Evolutionary conservation across 768 basidiomycete genomes (phyloP), one percentile per base, ranked within the genome.

Genomic region (Butyriboletus loyo): DNA sequence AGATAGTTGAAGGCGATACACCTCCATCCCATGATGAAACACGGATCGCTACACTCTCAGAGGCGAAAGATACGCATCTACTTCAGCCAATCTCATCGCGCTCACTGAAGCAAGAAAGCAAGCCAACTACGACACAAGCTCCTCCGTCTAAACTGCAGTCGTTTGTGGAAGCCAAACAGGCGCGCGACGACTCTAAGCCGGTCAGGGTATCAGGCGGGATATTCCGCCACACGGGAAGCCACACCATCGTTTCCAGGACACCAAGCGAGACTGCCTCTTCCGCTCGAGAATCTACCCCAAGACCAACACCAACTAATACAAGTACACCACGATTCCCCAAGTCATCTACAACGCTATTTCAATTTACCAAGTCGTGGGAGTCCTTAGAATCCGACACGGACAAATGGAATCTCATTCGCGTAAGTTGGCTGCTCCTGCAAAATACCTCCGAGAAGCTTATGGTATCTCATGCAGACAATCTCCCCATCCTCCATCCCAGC

Each of bases 161-260:
- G 2, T 87, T 87, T 67, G 69, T 74, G 54, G 80, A 84, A 25
- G 84, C 79, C 6, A 86, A 84, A 60, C 73, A 78, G 48, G 74
- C 73, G 0, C 80, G 86, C 25, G 78, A 82, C 14, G 73, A 49
- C 39, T 69, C 68, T 13, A 77, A 73, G 49, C 53, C 69, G 59
- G 74, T 72, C 49, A 75, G 75, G 36, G 78, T 83, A 4, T 83
- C 86, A 1, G 89, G 87, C 8, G 89, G 88, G 0, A 86, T 92
- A 46, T 88, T 92, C 70, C 79, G 83, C 25, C 70, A 76, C 3
- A 76, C 81, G 13, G 89, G 89, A 1, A 72, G 79, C 17, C 80
- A 77, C 39, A 85, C 79, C 2, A 66, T 89, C 10, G 79, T 90
- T 54, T 62, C 75, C 15, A 71, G 67, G 19, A 59, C 72, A 46